Evolutionary conservation across 139 green algal species (phyloP).

Genomic region (Chlorella sorokiniana): DNA sequence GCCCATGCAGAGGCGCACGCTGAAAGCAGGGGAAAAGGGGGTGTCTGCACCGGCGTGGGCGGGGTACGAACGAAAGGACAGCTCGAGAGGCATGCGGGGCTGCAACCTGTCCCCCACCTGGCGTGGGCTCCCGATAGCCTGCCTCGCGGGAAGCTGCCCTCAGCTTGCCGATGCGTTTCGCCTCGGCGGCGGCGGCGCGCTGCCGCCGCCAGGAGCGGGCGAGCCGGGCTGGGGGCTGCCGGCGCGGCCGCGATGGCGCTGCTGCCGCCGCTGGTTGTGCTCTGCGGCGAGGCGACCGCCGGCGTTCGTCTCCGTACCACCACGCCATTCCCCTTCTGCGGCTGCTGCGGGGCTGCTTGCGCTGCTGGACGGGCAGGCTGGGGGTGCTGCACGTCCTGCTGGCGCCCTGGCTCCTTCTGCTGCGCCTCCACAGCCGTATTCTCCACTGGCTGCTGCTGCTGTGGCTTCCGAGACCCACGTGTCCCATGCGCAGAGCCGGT

Average conservation of each 20-base stretch:
- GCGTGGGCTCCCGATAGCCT: slow-evolving; percentile 35
- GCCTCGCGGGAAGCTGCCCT: slow-evolving; percentile 15
- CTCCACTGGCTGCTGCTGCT: slow-evolving; percentile 1
- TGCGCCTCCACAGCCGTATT: not conserved
- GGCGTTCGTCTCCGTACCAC: not conserved
- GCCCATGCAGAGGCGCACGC: too few species aligned
- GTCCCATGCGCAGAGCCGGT: too few species aligned
- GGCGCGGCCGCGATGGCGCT: not conserved
- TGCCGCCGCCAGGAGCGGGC: not conserved
- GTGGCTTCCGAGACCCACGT: too few species aligned
- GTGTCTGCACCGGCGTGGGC: too few species aligned
- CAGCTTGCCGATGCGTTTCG: slow-evolving; percentile 27
- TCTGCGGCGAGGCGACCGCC: not conserved
- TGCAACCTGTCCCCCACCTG: slow-evolving; percentile 19
- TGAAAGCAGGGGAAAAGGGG: too few species aligned
- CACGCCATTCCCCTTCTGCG: not conserved
- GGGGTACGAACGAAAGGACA: too few species aligned
- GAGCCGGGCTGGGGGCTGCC: not conserved
- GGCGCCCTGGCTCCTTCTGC: not conserved
- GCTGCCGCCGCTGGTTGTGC: slow-evolving; percentile 21
- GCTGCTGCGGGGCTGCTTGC: not conserved
- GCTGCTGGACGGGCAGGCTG: not conserved
- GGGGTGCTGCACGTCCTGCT: not conserved
- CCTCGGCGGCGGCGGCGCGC: not conserved
- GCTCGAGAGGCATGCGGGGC: too few species aligned